A percentile compares a stretch with the other conserved stretches of the same genome.
Evolutionary conservation across 768 basidiomycete genomes (phyloP).

Genomic region (Tephrocybe sp.): DNA sequence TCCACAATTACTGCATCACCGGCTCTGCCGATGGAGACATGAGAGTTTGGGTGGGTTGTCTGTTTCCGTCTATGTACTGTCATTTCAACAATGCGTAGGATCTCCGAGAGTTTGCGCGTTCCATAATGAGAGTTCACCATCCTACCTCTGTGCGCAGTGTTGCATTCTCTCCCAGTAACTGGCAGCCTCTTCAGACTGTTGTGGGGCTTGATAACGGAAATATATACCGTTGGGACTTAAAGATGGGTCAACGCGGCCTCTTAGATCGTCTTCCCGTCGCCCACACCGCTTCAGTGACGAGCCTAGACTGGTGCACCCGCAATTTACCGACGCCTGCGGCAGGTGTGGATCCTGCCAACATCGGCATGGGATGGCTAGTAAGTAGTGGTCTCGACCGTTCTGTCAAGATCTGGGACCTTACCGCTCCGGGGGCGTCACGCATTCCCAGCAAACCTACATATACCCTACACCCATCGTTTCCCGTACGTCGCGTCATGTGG

Average conservation of each 20-base stretch:
- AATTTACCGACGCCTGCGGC: conserved; percentile 15
- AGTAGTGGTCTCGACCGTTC: conserved; percentile 78
- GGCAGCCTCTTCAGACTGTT: conserved; percentile 65
- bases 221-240: conserved; percentile 76
- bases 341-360: conserved; percentile 24
- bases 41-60: conserved; percentile 67
- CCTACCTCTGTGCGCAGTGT: conserved; percentile 67
- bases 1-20: conserved; percentile 72
- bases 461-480: conserved; percentile 70
- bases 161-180: conserved; percentile 65
- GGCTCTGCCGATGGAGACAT: conserved; percentile 80
- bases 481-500: conserved; percentile 73
- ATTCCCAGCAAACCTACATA: conserved; percentile 66
- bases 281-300: conserved; percentile 67
- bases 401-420: conserved; percentile 83
- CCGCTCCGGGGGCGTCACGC: conserved; percentile 41
- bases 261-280: conserved; percentile 73
- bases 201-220: conserved; percentile 70
- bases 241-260: conserved; percentile 71
- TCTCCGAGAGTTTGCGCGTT: conserved; percentile 66
- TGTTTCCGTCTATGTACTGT: not conserved
- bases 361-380: conserved; percentile 67
- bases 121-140: conserved; percentile 68
- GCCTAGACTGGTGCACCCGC: conserved; percentile 67
- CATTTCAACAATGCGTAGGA: conserved; percentile 45